Evolutionary conservation across 805 yeast species (phyloP), one percentile per base, ranked within the genome.

Genomic region (Scheffersomyces stipitis): DNA sequence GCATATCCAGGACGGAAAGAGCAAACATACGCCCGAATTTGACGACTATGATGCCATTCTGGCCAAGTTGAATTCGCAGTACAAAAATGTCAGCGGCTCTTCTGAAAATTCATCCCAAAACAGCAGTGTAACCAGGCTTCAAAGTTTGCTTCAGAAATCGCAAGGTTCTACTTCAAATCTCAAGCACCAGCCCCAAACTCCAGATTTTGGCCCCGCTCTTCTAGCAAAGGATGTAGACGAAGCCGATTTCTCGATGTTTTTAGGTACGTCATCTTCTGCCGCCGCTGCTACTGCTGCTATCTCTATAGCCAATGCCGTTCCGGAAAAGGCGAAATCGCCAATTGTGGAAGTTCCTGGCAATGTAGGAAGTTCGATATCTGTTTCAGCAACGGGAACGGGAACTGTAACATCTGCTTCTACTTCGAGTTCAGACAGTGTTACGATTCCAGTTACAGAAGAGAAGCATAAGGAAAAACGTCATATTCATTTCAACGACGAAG

Each of bases 401-500:
- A 20, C 24, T 20, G 24, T 10, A 7, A 7, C 7, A 7, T 20
- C 10, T 10, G 24, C 9, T 20, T 7, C 10, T 20, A 7, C 24
- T 7, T 7, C 7, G 7, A 10, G 10, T 7, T 7, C 10, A 7
- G 24, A 7, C 7, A 7, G 7, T 7, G 9, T 20, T 20, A 20
- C 24, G 7, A 10, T 20, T 20, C 9, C 24, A 7, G 10, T 7
- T 20, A 10, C 24, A 14, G 35, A 36, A 8, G 33, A 29, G 10
- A 24, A 20, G 9, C 15, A 47, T 15, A 69, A 67, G 38, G 62
- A 58, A 26, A 72, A 66, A 46, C 77, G 95, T 42, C 95, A 78
- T 49, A 90, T 93, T 43, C 98, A 90, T 62, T 93, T 93, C 65
- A 93, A 84, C 58, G 95, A 88, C 56, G 80, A 89, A 36, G 99